Conservation (phyloP, 441 rosid genomes). For the Flueggea neowawraea region DNA sequence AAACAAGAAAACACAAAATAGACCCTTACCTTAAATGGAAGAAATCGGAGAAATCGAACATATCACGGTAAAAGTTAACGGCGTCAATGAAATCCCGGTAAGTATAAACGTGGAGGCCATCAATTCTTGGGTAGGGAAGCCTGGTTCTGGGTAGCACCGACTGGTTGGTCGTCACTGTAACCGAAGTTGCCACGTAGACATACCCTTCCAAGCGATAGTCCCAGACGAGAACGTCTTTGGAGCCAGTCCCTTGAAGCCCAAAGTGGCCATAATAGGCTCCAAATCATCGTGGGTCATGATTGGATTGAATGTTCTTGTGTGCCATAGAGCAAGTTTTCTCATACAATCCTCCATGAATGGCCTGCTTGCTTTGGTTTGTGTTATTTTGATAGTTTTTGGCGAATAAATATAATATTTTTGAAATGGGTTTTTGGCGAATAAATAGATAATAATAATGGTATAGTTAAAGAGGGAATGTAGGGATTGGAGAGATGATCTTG, state of each 20-base stretch:
- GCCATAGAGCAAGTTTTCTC: conserved; percentile 55
- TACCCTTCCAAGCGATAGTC: conserved; percentile 33
- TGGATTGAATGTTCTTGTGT: conserved; percentile 52
- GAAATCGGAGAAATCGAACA: conserved; percentile 37
- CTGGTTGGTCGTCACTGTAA: background rate
- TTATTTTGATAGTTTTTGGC: no score
- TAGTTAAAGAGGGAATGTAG: no score
- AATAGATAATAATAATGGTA: no score
- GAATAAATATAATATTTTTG: no score
- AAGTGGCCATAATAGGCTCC: conserved; percentile 42
- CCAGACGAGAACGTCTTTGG: conserved; percentile 6
- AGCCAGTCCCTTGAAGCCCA: conserved; percentile 43
- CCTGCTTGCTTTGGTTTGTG: no score
- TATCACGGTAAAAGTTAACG: conserved; percentile 42
- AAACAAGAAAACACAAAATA: background rate
- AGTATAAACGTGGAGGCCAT: conserved; percentile 49
- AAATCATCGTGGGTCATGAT: conserved; percentile 56
- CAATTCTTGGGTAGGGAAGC: conserved; percentile 50
- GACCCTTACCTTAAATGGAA: conserved; percentile 41
- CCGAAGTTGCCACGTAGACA: conserved; percentile 16
- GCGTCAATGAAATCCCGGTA: conserved; percentile 54
- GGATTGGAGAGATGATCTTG: no score
- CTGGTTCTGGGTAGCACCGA: conserved; percentile 29
- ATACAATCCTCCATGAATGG: conserved; percentile 26
- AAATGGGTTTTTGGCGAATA: no score